Percentiles rank a stretch among this genome's conserved stretches.
Conservation (phyloP, 371 early-diverging fungal genomes). For the Mortierella sp. region DNA sequence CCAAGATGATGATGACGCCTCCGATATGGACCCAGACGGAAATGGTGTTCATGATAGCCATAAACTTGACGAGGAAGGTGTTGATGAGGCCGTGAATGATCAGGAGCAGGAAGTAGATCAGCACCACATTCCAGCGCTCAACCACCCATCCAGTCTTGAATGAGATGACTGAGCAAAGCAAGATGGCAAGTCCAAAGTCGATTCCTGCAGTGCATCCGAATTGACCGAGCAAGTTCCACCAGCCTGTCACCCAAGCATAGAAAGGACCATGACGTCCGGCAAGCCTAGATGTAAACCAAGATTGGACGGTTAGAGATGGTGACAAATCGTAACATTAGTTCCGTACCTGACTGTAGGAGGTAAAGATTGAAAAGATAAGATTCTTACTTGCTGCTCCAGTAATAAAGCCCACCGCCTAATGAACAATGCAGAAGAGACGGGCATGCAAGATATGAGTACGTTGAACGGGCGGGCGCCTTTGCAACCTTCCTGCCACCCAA, state of each 20-base stretch:
- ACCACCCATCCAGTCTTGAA: slow-evolving; percentile 58
- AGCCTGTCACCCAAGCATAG: slow-evolving; percentile 53
- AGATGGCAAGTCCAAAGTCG: slow-evolving; percentile 63
- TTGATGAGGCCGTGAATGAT: slow-evolving; percentile 66
- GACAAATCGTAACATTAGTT: too few relatives aligned
- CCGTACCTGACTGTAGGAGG: too few relatives aligned
- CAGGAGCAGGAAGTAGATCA: slow-evolving; percentile 63
- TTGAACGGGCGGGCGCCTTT: not conserved
- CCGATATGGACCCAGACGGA: slow-evolving; percentile 67
- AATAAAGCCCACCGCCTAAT: slow-evolving; percentile 46
- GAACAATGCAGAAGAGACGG: not conserved
- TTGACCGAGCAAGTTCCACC: slow-evolving; percentile 55
- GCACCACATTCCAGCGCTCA: slow-evolving; percentile 57
- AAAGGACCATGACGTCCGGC: slow-evolving; percentile 42
- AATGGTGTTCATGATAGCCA: slow-evolving; percentile 62
- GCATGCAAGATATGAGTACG: not conserved
- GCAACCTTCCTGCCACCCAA: not conserved
- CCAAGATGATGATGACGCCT: slow-evolving; percentile 64
- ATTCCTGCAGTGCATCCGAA: slow-evolving; percentile 60
- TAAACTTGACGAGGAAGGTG: slow-evolving; percentile 59
- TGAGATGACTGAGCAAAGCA: slow-evolving; percentile 60
- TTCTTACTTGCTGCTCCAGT: slow-evolving; percentile 49
- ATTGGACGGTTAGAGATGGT: too few relatives aligned
- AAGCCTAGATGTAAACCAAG: slow-evolving; percentile 8
- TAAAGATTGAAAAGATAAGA: not conserved